A percentile compares a stretch with the other conserved stretches of the same genome.
Evolutionary conservation across 192 early-diverging fungal genomes (phyloP).

Genomic region (Coemansia umbellata): DNA sequence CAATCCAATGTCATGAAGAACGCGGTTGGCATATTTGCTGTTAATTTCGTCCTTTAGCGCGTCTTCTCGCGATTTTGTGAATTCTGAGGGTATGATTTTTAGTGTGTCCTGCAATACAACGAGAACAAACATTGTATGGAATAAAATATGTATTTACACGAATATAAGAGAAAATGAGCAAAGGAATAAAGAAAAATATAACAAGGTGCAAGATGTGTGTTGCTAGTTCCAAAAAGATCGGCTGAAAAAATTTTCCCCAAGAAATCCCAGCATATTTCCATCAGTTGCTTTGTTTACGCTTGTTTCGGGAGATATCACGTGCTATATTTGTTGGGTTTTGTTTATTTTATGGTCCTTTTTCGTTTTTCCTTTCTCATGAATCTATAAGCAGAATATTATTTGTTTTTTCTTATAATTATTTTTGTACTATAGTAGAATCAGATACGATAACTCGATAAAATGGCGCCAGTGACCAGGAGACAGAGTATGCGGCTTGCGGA

Average conservation of each 20-base stretch:
- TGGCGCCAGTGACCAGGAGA: constrained; percentile 27
- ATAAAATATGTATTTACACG: too few relatives aligned
- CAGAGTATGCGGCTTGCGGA: constrained; percentile 27
- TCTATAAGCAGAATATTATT: constrained; percentile 5
- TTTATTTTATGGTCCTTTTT: not conserved
- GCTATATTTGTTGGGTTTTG: not conserved
- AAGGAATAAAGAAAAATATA: not conserved
- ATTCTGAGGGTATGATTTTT: constrained; percentile 75
- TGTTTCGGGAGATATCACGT: too few relatives aligned
- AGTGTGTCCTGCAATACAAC: constrained; percentile 78
- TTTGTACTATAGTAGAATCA: not conserved
- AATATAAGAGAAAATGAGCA: not conserved
- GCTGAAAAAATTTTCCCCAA: too few relatives aligned
- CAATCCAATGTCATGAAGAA: constrained; percentile 82
- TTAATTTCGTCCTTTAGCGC: constrained; percentile 89
- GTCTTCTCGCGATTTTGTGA: constrained; percentile 66
- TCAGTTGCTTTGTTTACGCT: too few relatives aligned
- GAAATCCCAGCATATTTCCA: too few relatives aligned
- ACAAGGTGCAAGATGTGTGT: too few relatives aligned
- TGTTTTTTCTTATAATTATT: not conserved
- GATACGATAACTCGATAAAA: not conserved
- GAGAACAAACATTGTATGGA: constrained; percentile 83
- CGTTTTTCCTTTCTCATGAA: not conserved
- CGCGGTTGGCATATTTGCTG: constrained; percentile 86
- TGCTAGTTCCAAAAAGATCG: too few relatives aligned